These are phyloP conservation scores for Leccinum griseonigrum DNA, from an alignment of 1,284 basidiomycete species.

Conservation along the genomic window DNA sequence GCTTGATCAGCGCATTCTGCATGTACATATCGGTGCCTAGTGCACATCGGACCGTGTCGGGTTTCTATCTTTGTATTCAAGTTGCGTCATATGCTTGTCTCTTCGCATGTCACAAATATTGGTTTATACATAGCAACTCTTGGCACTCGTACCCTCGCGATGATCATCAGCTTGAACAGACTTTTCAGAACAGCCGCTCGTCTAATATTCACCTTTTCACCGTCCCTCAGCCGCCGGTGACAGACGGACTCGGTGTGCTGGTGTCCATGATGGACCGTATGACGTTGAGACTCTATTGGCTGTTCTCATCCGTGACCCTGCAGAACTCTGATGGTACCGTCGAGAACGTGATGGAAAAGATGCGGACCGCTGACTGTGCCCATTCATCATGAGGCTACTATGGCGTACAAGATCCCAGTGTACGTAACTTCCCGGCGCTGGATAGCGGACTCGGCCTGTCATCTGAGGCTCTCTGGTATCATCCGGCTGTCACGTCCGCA, in stretches of 20 bases:
- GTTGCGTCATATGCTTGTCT: too few relatives aligned
- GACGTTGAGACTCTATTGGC: background rate
- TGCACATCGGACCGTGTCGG: too few relatives aligned
- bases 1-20: too few relatives aligned
- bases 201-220: too few relatives aligned
- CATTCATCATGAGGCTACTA: background rate
- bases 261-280: background rate
- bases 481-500: background rate
- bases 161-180: too few relatives aligned
- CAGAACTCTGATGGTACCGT: background rate
- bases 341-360: background rate
- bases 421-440: background rate
- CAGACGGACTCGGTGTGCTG: background rate
- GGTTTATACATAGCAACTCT: too few relatives aligned
- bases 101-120: too few relatives aligned
- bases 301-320: background rate
- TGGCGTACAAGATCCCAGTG: background rate
- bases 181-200: too few relatives aligned
- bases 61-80: too few relatives aligned
- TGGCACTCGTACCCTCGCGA: too few relatives aligned
- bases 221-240: too few relatives aligned
- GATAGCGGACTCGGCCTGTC: background rate
- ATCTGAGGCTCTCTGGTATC: background rate
- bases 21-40: too few relatives aligned
- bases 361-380: background rate